Conservation (phyloP, 192 early-diverging fungal genomes). For the Thamnidium elegans region DNA sequence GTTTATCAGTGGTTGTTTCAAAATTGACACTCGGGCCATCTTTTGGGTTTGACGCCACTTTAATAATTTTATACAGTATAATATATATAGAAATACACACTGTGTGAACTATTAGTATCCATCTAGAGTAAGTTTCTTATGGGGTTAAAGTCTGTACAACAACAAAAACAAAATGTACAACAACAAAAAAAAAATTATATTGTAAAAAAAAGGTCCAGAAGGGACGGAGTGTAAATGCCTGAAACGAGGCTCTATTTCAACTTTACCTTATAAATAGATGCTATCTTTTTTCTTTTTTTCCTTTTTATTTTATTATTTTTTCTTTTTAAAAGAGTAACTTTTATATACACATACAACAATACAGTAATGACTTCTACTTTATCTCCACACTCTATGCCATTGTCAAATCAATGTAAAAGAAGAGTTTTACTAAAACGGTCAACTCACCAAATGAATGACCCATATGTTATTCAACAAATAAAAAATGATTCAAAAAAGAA, state of each 20-base stretch:
- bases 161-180: neutral
- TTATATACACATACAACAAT: too few relatives aligned
- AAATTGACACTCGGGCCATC: too few relatives aligned
- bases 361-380: too few relatives aligned
- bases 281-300: neutral
- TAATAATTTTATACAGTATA: too few relatives aligned
- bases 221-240: neutral
- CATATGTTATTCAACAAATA: neutral
- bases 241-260: slow-evolving; percentile 11
- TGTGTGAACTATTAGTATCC: too few relatives aligned
- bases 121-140: too few relatives aligned
- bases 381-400: slow-evolving; percentile 8
- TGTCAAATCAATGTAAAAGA: slow-evolving; percentile 10
- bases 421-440: neutral
- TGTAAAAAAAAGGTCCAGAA: slow-evolving; percentile 1
- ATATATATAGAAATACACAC: too few relatives aligned
- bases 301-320: neutral
- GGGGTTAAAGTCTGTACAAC: too few relatives aligned
- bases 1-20: too few relatives aligned
- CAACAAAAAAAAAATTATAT: too few relatives aligned
- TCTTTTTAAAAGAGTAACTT: too few relatives aligned
- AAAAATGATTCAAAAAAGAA: slow-evolving; percentile 24
- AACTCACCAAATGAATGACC: neutral
- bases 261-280: neutral
- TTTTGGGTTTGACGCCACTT: too few relatives aligned